These are phyloP conservation scores for Claviceps quebecensis DNA, from an alignment of 2,329 filamentous ascomycete genomes.

Conservation along the genomic window DNA sequence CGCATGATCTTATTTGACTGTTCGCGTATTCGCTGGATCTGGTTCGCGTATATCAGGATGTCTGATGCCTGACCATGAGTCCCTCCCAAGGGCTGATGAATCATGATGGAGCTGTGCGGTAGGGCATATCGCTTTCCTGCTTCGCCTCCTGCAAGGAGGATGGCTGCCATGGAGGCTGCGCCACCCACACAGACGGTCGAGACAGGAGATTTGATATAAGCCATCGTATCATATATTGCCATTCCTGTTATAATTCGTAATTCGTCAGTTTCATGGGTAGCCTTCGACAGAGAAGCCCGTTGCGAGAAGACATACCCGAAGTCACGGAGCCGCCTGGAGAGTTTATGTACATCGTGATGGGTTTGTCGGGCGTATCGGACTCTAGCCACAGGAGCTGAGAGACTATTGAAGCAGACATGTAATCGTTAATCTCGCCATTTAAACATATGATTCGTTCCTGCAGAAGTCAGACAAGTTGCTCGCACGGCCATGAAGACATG, in stretches of 20 bases:
- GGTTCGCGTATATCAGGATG: constrained; percentile 92
- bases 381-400: constrained; percentile 96
- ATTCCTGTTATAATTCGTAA: constrained; percentile 29
- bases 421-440: constrained; percentile 83
- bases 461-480: constrained; percentile 6
- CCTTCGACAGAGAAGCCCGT: not conserved
- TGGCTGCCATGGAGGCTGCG: constrained; percentile 86
- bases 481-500: not conserved
- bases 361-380: constrained; percentile 86
- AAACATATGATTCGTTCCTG: constrained; percentile 89
- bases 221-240: constrained; percentile 98
- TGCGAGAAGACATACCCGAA: constrained; percentile 26
- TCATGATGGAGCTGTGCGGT: constrained; percentile 91
- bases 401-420: constrained; percentile 82
- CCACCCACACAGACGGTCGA: constrained; percentile 92
- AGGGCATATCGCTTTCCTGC: constrained; percentile 76
- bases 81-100: constrained; percentile 82
- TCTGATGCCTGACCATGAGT: constrained; percentile 56
- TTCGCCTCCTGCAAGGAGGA: constrained; percentile 76
- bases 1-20: constrained; percentile 87
- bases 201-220: constrained; percentile 84
- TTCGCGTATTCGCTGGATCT: constrained; percentile 76
- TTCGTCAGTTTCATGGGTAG: not conserved
- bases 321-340: constrained; percentile 89
- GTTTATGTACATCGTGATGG: constrained; percentile 97